phyloP scores from a whole-genome alignment of 352 stramenopile species.

The Thalassiosira hispida region DNA sequence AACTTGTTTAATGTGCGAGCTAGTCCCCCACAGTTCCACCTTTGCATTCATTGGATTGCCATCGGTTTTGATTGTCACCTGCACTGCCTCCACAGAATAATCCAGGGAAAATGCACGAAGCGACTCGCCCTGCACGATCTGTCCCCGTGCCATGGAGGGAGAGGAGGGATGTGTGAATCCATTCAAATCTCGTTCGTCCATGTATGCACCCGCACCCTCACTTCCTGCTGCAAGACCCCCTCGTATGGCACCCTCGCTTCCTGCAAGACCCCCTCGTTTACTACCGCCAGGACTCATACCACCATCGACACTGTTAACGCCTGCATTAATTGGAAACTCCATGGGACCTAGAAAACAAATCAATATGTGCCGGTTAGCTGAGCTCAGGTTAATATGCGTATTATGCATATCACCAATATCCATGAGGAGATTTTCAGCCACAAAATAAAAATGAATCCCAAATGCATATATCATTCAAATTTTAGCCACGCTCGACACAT shows the following conservation, averaged over 20 bases:
- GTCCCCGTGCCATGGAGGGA: constrained; percentile 17
- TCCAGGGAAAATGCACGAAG: constrained; percentile 43
- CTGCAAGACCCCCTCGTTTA: constrained; percentile 2
- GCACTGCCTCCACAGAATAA: constrained; percentile 48
- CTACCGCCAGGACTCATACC: too few relatives aligned
- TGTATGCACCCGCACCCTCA: too few relatives aligned
- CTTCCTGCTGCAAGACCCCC: too few relatives aligned
- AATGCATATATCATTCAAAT: too few relatives aligned
- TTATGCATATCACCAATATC: too few relatives aligned
- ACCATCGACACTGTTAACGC: constrained; percentile 20
- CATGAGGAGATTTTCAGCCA: too few relatives aligned
- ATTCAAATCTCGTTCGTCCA: constrained; percentile 26
- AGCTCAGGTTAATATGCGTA: too few relatives aligned
- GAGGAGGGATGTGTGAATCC: constrained; percentile 20
- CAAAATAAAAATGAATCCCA: too few relatives aligned
- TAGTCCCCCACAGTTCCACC: constrained; percentile 55
- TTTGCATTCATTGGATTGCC: constrained; percentile 56
- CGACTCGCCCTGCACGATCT: constrained; percentile 49
- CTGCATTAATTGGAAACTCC: constrained; percentile 55
- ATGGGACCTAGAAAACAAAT: too few relatives aligned
- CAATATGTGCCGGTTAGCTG: too few relatives aligned
- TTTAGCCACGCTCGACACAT: too few relatives aligned
- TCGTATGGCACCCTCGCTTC: constrained; percentile 18
- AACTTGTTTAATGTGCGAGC: constrained; percentile 48
- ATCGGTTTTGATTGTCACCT: constrained; percentile 49